Evolutionary conservation across 2,329 filamentous ascomycete genomes (phyloP).

Genomic region (Cordyceps sp.): DNA sequence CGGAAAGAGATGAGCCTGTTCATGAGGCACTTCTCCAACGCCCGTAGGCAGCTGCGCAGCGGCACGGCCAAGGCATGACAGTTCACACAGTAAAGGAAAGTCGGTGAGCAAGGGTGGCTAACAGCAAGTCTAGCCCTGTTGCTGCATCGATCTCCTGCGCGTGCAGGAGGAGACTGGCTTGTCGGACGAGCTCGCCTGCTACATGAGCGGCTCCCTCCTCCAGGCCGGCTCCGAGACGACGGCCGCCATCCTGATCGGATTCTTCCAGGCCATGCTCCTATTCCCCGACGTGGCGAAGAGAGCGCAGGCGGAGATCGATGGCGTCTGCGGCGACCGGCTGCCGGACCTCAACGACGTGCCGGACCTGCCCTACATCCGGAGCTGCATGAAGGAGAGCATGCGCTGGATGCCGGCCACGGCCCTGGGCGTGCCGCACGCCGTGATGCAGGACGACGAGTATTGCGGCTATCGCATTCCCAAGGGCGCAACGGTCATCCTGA

Average conservation of each 20-base stretch:
- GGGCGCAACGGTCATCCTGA: constrained; percentile 21
- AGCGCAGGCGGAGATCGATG: not conserved
- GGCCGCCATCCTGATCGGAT: not conserved
- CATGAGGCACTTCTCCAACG: not conserved
- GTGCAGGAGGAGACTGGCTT: not conserved
- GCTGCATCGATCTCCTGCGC: not conserved
- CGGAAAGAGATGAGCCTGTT: not conserved
- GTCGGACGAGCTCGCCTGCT: not conserved
- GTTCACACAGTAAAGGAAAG: not conserved
- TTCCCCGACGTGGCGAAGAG: not conserved
- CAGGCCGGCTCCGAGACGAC: not conserved
- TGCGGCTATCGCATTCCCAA: constrained; percentile 25
- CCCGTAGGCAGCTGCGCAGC: not conserved
- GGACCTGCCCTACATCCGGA: constrained; percentile 26
- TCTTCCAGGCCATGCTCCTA: not conserved
- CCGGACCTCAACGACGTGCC: constrained; percentile 22
- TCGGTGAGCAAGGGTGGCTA: not conserved
- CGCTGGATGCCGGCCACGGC: constrained; percentile 26
- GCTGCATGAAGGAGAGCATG: constrained; percentile 25
- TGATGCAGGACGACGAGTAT: constrained; percentile 17
- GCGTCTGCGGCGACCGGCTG: constrained; percentile 11
- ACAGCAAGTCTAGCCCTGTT: not conserved
- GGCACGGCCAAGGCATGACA: not conserved
- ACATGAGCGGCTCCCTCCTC: not conserved
- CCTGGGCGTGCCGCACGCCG: constrained; percentile 20